Evolutionary conservation across 176 grass and related monocot species (phyloP), one percentile per base, ranked within the genome.

Genomic region (Bothriochloa decipiens): DNA sequence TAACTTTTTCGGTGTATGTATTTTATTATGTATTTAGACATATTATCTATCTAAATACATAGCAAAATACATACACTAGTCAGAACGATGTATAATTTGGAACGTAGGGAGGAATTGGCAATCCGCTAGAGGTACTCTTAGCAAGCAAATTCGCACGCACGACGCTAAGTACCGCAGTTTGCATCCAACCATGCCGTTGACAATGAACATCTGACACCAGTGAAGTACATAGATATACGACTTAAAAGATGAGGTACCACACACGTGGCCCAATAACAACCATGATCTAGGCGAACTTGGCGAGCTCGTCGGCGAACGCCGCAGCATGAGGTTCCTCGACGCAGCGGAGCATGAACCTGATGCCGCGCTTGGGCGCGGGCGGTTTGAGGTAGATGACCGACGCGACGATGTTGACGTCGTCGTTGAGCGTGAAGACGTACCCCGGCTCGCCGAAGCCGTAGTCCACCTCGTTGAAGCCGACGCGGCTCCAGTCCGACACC

Each of bases 381-480:
- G 95, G 92, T 82, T 83, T 92, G 25, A 94, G 88, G 78, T 94
- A 90, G 85, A 97, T 94, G 25, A 83, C 88, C 3, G 84, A 94
- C 12, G 84, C 88, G 12, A 94, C 83, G 77, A 92, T 91, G 88
- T 91, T 87, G 78, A 80, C 83, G 8, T 97, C 90, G 63, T 94
- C 88, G 32, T 95, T 95, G 61, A 94, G 79, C 63, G 92, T 92
- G 76, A 92, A 94, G 41, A 94, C 90, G 40, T 94, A 94, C 14
- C 79, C 81, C 0, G 92, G 88, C 73, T 92, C 88, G 23, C 95
- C 92, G 81, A 89, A 92, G 8, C 95, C 92, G 15, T 94, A 97
- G 91, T 97, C 95, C 68, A 97, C 95, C 86, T 97, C 90, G 50
- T 94, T 92, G 81, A 97, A 92, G 9, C 95, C 90, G 9, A 94